These are phyloP conservation scores for Termitomyces sp. DNA, from an alignment of 768 basidiomycete species.

Conservation along the genomic window DNA sequence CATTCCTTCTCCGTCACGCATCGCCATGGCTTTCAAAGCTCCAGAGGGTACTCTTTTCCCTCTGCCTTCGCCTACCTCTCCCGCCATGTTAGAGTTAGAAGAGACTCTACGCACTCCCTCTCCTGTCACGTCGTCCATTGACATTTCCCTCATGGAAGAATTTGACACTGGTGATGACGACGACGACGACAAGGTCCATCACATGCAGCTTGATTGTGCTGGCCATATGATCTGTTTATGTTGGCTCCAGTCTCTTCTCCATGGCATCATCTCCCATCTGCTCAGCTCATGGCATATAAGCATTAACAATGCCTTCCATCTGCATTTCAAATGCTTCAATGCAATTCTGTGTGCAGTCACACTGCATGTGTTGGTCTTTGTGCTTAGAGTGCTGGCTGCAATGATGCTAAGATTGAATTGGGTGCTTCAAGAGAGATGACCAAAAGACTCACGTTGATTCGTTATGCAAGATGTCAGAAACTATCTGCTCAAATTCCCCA, in stretches of 20 bases:
- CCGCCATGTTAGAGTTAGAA: no score
- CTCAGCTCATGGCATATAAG: background rate
- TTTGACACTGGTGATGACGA: no score
- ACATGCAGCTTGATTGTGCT: background rate
- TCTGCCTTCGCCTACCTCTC: no score
- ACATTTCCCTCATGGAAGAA: no score
- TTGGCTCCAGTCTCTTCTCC: background rate
- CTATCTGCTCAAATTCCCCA: slow-evolving; percentile 6
- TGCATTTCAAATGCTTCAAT: background rate
- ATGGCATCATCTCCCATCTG: background rate
- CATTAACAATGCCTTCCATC: background rate
- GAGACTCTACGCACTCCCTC: no score
- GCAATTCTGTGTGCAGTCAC: background rate
- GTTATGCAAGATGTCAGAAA: slow-evolving; percentile 4
- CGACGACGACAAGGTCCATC: no score
- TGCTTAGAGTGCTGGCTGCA: background rate
- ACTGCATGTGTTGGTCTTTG: background rate
- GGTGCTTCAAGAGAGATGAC: background rate
- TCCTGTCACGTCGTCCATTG: no score
- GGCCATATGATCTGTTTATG: background rate
- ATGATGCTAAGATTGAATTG: background rate
- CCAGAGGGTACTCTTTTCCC: no score
- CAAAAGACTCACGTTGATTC: background rate
- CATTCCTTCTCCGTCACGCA: no score
- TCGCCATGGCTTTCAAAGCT: no score